Conservation (phyloP, 1,139 yeast genomes). For the Maudiozyma humilis region DNA sequence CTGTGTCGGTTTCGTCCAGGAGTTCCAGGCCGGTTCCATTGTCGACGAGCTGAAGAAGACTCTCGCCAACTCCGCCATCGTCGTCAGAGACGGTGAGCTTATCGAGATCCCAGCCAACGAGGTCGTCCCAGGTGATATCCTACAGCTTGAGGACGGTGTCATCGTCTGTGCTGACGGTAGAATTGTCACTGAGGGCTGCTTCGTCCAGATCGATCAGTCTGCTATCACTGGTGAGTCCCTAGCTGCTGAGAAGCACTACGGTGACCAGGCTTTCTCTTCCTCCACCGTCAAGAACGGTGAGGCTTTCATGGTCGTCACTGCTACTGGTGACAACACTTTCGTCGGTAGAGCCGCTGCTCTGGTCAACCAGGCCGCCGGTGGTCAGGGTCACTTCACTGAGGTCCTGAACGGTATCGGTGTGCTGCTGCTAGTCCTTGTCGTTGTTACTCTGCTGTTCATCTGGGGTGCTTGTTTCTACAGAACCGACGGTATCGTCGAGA, state of each 20-base stretch:
- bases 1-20: slow-evolving; percentile 92
- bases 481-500: slow-evolving; percentile 77
- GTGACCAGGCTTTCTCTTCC: slow-evolving; percentile 86
- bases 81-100: slow-evolving; percentile 75
- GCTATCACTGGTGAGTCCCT: slow-evolving; percentile 97
- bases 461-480: slow-evolving; percentile 96
- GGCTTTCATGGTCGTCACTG: slow-evolving; percentile 89
- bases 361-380: slow-evolving; percentile 91
- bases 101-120: slow-evolving; percentile 71
- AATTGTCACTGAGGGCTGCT: slow-evolving; percentile 78
- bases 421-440: slow-evolving; percentile 79
- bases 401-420: slow-evolving; percentile 97
- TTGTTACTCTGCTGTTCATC: slow-evolving; percentile 77
- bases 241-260: slow-evolving; percentile 87
- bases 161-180: slow-evolving; percentile 96
- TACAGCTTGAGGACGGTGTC: slow-evolving; percentile 89
- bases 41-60: slow-evolving; percentile 92
- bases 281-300: slow-evolving; percentile 97
- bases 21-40: slow-evolving; percentile 95
- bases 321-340: slow-evolving; percentile 90
- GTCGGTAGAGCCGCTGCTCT: slow-evolving; percentile 96
- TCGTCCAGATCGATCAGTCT: slow-evolving; percentile 93
- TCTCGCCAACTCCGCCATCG: slow-evolving; percentile 79
- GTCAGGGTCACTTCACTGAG: slow-evolving; percentile 95
- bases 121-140: slow-evolving; percentile 88